These are phyloP conservation scores for Fusarium torreyae DNA, from an alignment of 2,329 filamentous ascomycete species.

Conservation along the genomic window DNA sequence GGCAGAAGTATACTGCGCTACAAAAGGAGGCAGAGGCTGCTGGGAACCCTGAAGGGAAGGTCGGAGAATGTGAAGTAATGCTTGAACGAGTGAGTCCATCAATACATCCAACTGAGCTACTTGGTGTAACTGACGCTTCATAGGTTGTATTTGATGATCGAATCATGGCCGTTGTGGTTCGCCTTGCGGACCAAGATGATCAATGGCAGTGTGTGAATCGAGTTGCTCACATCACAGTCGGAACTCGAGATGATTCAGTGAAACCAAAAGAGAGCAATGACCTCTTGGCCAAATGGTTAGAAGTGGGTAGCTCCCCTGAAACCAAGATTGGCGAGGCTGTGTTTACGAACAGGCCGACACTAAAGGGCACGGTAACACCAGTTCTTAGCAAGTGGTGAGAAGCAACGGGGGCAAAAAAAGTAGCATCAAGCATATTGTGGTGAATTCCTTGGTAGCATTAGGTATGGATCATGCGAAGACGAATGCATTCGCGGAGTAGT, in stretches of 20 bases:
- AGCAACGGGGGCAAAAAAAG: background rate
- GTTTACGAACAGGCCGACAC: constrained; percentile 64
- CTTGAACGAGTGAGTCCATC: constrained; percentile 68
- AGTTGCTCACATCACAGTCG: constrained; percentile 90
- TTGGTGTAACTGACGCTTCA: constrained; percentile 42
- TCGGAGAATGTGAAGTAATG: constrained; percentile 76
- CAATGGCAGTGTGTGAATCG: constrained; percentile 81
- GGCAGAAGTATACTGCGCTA: constrained; percentile 79
- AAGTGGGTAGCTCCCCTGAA: constrained; percentile 63
- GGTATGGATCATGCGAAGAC: background rate
- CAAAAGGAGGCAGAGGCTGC: constrained; percentile 63
- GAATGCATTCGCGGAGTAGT: background rate
- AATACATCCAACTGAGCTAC: background rate
- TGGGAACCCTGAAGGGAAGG: constrained; percentile 50
- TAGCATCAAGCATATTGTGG: background rate
- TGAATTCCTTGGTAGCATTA: background rate
- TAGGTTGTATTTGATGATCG: constrained; percentile 85
- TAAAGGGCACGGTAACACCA: constrained; percentile 65
- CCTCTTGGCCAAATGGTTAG: constrained; percentile 81
- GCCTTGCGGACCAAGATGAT: constrained; percentile 71
- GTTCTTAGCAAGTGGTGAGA: constrained; percentile 63
- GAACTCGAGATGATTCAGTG: constrained; percentile 79
- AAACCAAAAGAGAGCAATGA: constrained; percentile 98
- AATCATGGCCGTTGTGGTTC: constrained; percentile 92
- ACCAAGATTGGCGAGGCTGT: constrained; percentile 64